phyloP scores from a whole-genome alignment of 345 rosid genomes.

The Streptanthus diversifolius region DNA sequence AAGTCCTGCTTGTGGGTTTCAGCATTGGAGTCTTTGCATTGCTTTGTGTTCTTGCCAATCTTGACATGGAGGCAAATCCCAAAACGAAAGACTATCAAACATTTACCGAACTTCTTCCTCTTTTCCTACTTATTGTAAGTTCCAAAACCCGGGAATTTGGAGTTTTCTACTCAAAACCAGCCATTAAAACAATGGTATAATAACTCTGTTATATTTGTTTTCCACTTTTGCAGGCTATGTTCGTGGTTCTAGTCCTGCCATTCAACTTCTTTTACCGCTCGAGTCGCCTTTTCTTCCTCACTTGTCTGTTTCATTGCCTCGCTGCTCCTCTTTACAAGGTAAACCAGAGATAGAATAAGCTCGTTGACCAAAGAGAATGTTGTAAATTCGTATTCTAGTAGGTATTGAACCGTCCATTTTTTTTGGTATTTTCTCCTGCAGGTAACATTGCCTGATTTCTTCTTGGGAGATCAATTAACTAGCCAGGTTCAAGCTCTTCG shows the following conservation, averaged over 20 bases:
- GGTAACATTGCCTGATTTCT: conserved; percentile 71
- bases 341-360: neutral
- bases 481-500: conserved; percentile 74
- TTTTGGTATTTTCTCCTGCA: conserved; percentile 14
- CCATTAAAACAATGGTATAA: neutral
- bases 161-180: neutral
- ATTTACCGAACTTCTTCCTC: conserved; percentile 45
- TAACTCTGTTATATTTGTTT: conserved; percentile 1
- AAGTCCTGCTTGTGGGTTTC: conserved; percentile 45
- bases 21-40: conserved; percentile 40
- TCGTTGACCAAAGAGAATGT: neutral
- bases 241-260: conserved; percentile 26
- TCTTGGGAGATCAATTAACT: conserved; percentile 71
- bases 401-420: neutral
- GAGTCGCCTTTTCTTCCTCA: conserved; percentile 30
- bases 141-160: neutral
- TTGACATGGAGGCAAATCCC: conserved; percentile 54
- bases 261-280: conserved; percentile 36
- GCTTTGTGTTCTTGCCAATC: conserved; percentile 40
- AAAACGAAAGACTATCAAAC: conserved; percentile 33
- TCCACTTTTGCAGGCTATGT: conserved; percentile 20
- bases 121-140: conserved; percentile 36
- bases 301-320: conserved; percentile 29
- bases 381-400: neutral
- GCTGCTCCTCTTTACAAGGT: conserved; percentile 41